These are phyloP conservation scores for Saraca asoca DNA, from an alignment of 331 rosid genomes.

Conservation along the genomic window DNA sequence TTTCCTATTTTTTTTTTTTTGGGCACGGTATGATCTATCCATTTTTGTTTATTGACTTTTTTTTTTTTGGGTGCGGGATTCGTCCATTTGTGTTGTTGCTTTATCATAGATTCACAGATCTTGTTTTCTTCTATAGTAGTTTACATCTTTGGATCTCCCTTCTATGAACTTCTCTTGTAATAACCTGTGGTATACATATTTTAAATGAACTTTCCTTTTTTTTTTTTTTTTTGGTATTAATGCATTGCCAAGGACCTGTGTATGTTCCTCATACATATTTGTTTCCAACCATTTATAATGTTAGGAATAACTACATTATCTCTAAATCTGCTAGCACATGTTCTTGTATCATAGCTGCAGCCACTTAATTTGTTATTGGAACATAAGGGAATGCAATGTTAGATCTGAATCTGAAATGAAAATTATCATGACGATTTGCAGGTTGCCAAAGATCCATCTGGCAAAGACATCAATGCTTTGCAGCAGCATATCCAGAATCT, in stretches of 20 bases:
- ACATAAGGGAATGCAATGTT: background rate
- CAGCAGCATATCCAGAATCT: slow-evolving; percentile 64
- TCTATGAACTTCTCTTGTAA: too few species aligned
- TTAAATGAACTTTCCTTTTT: too few species aligned
- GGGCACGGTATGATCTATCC: background rate
- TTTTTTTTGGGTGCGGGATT: background rate
- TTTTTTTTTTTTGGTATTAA: too few species aligned
- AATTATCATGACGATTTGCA: slow-evolving; percentile 21
- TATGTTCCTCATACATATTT: background rate
- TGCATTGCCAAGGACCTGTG: background rate
- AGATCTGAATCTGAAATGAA: slow-evolving; percentile 1
- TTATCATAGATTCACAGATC: too few species aligned
- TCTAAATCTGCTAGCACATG: slow-evolving; percentile 16
- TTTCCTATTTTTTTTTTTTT: background rate
- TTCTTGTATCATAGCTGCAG: background rate
- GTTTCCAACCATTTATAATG: background rate
- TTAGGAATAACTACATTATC: slow-evolving; percentile 6
- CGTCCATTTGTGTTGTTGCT: too few species aligned
- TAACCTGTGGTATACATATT: too few species aligned
- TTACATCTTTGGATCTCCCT: slow-evolving; percentile 13
- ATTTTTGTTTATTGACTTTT: background rate
- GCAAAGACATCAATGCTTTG: slow-evolving; percentile 60
- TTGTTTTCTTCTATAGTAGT: background rate
- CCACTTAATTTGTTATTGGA: background rate
- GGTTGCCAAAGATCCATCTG: slow-evolving; percentile 72